Evolutionary conservation across 305 asterid genomes (phyloP).

Genomic region (Solanum hybrid): DNA sequence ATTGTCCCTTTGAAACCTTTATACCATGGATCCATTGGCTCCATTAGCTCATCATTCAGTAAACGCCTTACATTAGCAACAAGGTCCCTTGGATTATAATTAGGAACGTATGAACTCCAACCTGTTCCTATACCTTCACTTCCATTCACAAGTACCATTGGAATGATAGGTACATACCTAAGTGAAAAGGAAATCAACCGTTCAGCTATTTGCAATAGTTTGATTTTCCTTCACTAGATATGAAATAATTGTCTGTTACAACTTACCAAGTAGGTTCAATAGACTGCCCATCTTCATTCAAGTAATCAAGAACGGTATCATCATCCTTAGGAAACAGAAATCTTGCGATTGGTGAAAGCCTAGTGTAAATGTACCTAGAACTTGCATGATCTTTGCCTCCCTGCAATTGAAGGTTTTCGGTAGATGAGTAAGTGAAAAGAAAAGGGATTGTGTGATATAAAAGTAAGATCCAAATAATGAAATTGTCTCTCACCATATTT

Average conservation of each 20-base stretch:
- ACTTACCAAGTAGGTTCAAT: constrained; percentile 88
- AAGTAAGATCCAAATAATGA: not conserved
- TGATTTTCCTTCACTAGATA: not conserved
- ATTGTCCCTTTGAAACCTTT: constrained; percentile 74
- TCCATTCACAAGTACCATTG: constrained; percentile 84
- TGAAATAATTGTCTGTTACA: not conserved
- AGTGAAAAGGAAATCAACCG: constrained; percentile 9
- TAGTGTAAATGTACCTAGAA: constrained; percentile 72
- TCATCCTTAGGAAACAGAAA: constrained; percentile 78
- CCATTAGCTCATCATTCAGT: constrained; percentile 64
- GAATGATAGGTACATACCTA: constrained; percentile 88
- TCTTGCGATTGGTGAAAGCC: constrained; percentile 62
- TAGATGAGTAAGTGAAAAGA: not conserved
- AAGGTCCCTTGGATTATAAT: constrained; percentile 83
- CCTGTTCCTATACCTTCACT: constrained; percentile 99
- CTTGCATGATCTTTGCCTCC: constrained; percentile 99
- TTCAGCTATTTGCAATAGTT: not conserved
- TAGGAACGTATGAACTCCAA: constrained; percentile 87
- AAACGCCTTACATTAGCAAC: constrained; percentile 61
- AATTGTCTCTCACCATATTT: constrained; percentile 40
- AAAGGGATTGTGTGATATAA: not conserved
- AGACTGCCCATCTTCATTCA: constrained; percentile 85
- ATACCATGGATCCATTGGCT: constrained; percentile 91
- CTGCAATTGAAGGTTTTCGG: constrained; percentile 23
- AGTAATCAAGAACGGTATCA: constrained; percentile 69